Percentiles rank a stretch among this genome's conserved stretches.
These are phyloP conservation scores for Hymenoscyphus repandus DNA, from an alignment of 2,329 filamentous ascomycete species.

Conservation along the genomic window DNA sequence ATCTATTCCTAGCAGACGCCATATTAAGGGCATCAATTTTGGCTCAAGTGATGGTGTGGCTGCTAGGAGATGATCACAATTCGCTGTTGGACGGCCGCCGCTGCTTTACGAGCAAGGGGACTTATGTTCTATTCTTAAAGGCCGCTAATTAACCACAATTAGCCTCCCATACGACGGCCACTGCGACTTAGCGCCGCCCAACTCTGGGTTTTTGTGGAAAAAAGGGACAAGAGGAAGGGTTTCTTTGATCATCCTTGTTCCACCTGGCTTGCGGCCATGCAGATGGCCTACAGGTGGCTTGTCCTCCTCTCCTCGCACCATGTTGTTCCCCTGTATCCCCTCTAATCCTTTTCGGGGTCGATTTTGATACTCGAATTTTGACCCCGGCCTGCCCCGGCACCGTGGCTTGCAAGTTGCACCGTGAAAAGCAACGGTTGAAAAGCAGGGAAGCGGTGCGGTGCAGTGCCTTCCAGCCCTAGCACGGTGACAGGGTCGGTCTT, in stretches of 20 bases:
- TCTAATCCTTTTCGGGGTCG: slow-evolving; percentile 6
- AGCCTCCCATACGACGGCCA: not conserved
- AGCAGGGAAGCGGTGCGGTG: slow-evolving; percentile 4
- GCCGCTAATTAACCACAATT: slow-evolving; percentile 22
- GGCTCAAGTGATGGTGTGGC: not conserved
- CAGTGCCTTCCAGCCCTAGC: slow-evolving; percentile 13
- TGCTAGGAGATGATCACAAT: not conserved
- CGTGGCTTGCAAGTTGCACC: slow-evolving; percentile 18
- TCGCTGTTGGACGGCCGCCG: not conserved
- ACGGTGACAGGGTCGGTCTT: slow-evolving; percentile 11
- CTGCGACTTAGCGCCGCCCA: slow-evolving; percentile 7
- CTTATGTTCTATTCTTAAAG: slow-evolving; percentile 23
- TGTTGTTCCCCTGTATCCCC: not conserved
- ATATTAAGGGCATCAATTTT: not conserved
- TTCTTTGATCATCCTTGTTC: not conserved
- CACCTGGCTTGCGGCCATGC: not conserved
- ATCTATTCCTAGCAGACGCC: slow-evolving; percentile 21
- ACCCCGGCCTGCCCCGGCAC: slow-evolving; percentile 10
- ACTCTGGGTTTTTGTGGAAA: slow-evolving; percentile 6
- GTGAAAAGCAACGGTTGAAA: slow-evolving; percentile 15
- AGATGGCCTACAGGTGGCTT: slow-evolving; percentile 7
- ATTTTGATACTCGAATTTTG: slow-evolving; percentile 12
- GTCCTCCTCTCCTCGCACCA: slow-evolving; percentile 3
- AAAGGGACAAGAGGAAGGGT: slow-evolving; percentile 3
- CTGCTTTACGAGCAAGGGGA: not conserved